Percentiles rank a stretch among this genome's conserved stretches.
Evolutionary conservation across 345 rosid genomes (phyloP).

Genomic region (Heritiera littoralis): DNA sequence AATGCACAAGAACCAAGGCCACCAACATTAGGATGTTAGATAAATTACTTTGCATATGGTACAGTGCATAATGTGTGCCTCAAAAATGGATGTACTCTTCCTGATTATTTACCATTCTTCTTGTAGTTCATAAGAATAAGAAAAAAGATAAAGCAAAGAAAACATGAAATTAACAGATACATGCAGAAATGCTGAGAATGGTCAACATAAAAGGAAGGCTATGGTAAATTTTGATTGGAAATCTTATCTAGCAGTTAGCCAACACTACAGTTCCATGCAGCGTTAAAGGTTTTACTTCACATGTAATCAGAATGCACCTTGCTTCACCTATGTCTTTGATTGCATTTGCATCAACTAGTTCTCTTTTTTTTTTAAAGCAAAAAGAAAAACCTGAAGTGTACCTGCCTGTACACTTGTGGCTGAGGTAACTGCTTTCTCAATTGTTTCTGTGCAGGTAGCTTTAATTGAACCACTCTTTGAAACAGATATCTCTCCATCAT

Average conservation of each 20-base stretch:
- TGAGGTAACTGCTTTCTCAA: constrained; percentile 36
- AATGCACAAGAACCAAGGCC: background rate
- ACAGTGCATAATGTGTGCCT: background rate
- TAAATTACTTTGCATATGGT: background rate
- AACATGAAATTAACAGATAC: background rate
- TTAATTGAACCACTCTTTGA: constrained; percentile 30
- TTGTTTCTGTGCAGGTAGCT: constrained; percentile 26
- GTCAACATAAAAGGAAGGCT: background rate
- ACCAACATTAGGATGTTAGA: background rate
- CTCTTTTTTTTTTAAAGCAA: too few relatives aligned
- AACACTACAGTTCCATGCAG: background rate
- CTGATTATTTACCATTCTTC: background rate
- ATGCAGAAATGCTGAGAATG: background rate
- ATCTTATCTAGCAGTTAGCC: background rate
- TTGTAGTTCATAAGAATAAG: background rate
- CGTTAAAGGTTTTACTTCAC: background rate
- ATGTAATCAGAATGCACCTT: background rate
- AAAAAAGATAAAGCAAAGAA: background rate
- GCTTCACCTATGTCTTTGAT: background rate
- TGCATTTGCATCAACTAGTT: background rate
- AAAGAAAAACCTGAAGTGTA: constrained; percentile 28
- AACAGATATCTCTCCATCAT: constrained; percentile 28
- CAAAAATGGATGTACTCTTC: background rate
- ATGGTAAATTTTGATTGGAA: background rate
- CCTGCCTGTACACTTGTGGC: constrained; percentile 55